Conservation (phyloP, 2,329 filamentous ascomycete species). For the Fusarium sp. region DNA sequence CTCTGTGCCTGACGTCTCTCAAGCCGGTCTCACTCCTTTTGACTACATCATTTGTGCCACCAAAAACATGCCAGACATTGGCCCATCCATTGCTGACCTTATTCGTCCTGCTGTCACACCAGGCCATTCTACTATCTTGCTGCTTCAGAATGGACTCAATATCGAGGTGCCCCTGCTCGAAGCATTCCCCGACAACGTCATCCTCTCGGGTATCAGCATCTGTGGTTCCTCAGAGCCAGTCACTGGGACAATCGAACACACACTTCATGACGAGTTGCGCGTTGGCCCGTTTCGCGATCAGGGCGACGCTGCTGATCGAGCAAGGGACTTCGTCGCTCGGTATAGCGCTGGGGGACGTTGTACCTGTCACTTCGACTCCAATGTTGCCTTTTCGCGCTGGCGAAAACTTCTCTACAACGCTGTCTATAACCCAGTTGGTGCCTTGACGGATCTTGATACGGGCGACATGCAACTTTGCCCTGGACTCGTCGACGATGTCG, state of each 20-base stretch:
- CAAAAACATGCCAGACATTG: constrained; percentile 42
- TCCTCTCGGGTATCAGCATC: constrained; percentile 43
- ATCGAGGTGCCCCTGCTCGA: constrained; percentile 37
- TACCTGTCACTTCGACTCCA: constrained; percentile 32
- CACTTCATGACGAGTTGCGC: constrained; percentile 36
- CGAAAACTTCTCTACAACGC: constrained; percentile 43
- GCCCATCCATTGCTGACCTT: constrained; percentile 31
- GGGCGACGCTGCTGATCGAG: constrained; percentile 28
- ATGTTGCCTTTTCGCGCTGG: constrained; percentile 42
- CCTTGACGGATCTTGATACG: constrained; percentile 36
- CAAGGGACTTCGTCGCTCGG: constrained; percentile 37
- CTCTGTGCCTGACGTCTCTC: constrained; percentile 34
- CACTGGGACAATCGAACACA: constrained; percentile 38
- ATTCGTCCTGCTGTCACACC: constrained; percentile 38
- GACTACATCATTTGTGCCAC: constrained; percentile 43
- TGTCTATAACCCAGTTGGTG: constrained; percentile 39
- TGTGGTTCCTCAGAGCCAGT: constrained; percentile 42
- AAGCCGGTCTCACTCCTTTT: constrained; percentile 28
- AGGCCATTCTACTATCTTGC: constrained; percentile 33
- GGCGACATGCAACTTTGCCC: constrained; percentile 43
- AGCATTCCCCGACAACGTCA: constrained; percentile 34
- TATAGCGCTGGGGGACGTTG: constrained; percentile 36
- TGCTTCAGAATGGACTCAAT: constrained; percentile 44
- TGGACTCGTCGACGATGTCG: constrained; percentile 35
- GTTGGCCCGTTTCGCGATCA: constrained; percentile 37